Conservation (phyloP, 2,329 filamentous ascomycete genomes). For the Ceratocystis ficicola region DNA sequence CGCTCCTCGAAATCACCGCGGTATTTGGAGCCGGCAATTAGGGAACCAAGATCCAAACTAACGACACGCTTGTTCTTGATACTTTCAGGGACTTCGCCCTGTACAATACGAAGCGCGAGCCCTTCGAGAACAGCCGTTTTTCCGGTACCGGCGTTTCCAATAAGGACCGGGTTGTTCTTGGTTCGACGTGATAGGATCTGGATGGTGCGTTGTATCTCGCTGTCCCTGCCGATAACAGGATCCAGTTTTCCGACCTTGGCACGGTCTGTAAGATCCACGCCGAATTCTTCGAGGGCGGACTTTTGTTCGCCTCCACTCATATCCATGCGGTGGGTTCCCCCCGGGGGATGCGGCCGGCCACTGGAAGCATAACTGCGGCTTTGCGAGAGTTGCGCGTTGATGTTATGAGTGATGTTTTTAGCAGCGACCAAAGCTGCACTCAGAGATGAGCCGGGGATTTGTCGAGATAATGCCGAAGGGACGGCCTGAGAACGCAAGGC, state of each 20-base stretch:
- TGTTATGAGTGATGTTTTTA: conserved; percentile 28
- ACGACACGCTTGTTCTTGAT: conserved; percentile 91
- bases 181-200: conserved; percentile 85
- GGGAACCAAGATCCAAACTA: conserved; percentile 72
- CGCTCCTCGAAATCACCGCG: conserved; percentile 93
- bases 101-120: conserved; percentile 75
- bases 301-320: conserved; percentile 66
- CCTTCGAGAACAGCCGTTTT: conserved; percentile 93
- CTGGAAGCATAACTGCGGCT: conserved; percentile 50
- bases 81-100: conserved; percentile 87
- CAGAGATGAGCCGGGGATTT: conserved; percentile 14
- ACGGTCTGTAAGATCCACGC: conserved; percentile 74
- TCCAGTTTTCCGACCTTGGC: conserved; percentile 85
- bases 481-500: conserved; percentile 15
- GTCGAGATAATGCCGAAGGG: not conserved
- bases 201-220: conserved; percentile 86
- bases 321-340: conserved; percentile 90
- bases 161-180: conserved; percentile 93
- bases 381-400: conserved; percentile 1
- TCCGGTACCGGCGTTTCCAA: conserved; percentile 78
- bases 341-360: conserved; percentile 68
- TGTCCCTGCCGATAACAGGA: conserved; percentile 85
- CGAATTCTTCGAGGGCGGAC: conserved; percentile 78
- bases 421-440: conserved; percentile 27
- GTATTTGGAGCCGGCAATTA: conserved; percentile 94